Conservation (phyloP, 1,139 yeast species). For the Kurtzmaniella quercitrusa region DNA sequence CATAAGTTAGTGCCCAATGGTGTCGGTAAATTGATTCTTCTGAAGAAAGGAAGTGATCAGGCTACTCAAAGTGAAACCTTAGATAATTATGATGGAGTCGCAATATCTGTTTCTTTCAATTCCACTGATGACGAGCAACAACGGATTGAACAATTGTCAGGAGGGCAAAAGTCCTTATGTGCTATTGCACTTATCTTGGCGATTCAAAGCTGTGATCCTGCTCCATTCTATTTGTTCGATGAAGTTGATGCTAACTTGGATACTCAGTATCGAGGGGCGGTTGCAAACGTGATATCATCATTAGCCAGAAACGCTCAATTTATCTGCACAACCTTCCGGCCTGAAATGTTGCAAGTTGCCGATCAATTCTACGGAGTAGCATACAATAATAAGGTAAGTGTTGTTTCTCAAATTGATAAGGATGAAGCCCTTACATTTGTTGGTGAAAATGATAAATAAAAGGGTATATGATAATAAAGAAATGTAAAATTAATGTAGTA, state of each 20-base stretch:
- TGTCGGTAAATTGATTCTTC: conserved; percentile 69
- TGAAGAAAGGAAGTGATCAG: conserved; percentile 26
- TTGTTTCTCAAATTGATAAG: conserved; percentile 64
- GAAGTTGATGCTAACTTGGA: conserved; percentile 96
- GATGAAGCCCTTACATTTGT: conserved; percentile 79
- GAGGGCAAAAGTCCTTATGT: conserved; percentile 94
- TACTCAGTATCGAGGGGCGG: conserved; percentile 86
- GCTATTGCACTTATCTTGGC: conserved; percentile 92
- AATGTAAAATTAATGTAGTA: too few relatives aligned
- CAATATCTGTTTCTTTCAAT: conserved; percentile 87
- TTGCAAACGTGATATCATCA: conserved; percentile 69
- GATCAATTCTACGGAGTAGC: conserved; percentile 85
- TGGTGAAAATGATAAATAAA: conserved; percentile 40
- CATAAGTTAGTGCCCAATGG: conserved; percentile 83
- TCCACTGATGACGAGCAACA: conserved; percentile 84
- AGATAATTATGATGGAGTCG: conserved; percentile 76
- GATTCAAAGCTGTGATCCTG: conserved; percentile 92
- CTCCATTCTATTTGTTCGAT: conserved; percentile 93
- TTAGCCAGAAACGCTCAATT: conserved; percentile 75
- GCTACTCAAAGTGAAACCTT: conserved; percentile 24
- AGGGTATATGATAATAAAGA: neutral
- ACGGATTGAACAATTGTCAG: conserved; percentile 85
- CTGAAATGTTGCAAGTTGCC: conserved; percentile 87
- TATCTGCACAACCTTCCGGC: conserved; percentile 92
- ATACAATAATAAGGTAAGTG: conserved; percentile 78